Conservation (phyloP, 352 stramenopile genomes). For the Pythium aristosporum region DNA sequence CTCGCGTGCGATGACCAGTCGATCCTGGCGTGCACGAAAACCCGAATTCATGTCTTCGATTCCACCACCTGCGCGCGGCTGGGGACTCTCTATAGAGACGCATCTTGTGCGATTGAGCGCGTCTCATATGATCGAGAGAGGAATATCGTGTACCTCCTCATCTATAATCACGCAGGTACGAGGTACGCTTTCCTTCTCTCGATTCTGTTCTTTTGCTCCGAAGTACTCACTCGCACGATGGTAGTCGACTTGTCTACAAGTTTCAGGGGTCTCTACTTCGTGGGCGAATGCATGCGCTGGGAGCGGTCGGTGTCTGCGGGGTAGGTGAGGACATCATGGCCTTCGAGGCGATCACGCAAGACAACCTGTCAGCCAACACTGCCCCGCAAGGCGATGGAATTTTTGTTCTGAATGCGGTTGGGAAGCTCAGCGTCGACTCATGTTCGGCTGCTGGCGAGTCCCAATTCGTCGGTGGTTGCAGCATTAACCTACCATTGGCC, state of each 20-base stretch:
- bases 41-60: constrained; percentile 24
- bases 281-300: constrained; percentile 7
- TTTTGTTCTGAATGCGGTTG: constrained; percentile 10
- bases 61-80: constrained; percentile 21
- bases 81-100: constrained; percentile 14
- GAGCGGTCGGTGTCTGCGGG: not conserved
- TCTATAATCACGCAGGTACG: constrained; percentile 7
- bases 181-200: constrained; percentile 2
- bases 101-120: not conserved
- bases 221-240: not conserved
- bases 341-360: constrained; percentile 7
- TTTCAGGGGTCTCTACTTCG: not conserved
- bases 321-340: constrained; percentile 5
- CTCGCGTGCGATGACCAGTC: constrained; percentile 15
- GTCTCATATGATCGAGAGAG: constrained; percentile 8
- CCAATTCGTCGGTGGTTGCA: not conserved
- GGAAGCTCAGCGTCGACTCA: constrained; percentile 9
- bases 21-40: constrained; percentile 20
- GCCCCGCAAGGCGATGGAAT: not conserved
- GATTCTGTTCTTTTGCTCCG: not conserved
- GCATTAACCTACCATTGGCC: constrained; percentile 12
- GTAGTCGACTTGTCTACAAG: constrained; percentile 13
- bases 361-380: too few relatives aligned
- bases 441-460: not conserved
- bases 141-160: constrained; percentile 7